phyloP scores from a whole-genome alignment of 805 yeast species.

The Maudiozyma turicensis region DNA sequence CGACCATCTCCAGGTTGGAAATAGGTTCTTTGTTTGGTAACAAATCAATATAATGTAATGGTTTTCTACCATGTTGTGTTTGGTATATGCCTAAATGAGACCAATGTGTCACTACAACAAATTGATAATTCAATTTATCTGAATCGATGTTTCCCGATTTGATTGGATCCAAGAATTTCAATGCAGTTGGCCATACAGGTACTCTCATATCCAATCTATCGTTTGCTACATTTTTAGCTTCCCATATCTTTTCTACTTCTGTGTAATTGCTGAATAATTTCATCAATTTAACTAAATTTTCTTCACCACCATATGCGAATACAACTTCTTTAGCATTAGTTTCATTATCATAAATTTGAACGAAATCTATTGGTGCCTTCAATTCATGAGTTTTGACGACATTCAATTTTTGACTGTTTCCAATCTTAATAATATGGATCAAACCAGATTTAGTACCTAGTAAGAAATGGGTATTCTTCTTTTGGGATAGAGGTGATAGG shows the following conservation, averaged over 20 bases:
- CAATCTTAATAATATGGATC: conserved; percentile 23
- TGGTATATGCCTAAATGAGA: conserved; percentile 62
- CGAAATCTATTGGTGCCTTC: conserved; percentile 38
- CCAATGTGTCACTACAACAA: conserved; percentile 52
- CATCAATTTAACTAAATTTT: conserved; percentile 35
- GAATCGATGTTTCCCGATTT: conserved; percentile 17
- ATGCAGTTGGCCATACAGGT: conserved; percentile 65
- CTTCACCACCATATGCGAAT: conserved; percentile 82
- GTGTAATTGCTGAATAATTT: conserved; percentile 12
- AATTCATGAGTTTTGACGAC: conserved; percentile 22
- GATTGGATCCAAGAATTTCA: conserved; percentile 36
- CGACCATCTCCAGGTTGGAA: conserved; percentile 12
- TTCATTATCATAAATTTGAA: conserved; percentile 32
- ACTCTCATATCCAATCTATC: conserved; percentile 69
- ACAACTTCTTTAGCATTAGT: conserved; percentile 29
- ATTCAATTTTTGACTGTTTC: conserved; percentile 8
- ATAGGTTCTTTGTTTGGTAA: conserved; percentile 24
- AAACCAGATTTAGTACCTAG: conserved; percentile 31
- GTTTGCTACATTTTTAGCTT: conserved; percentile 76
- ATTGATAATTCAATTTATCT: conserved; percentile 29
- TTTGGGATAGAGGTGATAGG: conserved; percentile 20
- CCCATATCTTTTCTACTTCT: conserved; percentile 39
- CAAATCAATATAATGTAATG: conserved; percentile 34
- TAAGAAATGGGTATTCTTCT: conserved; percentile 18
- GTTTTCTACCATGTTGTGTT: conserved; percentile 57